Conservation (phyloP, 768 basidiomycete genomes). For the Pleurotus giganteus region DNA sequence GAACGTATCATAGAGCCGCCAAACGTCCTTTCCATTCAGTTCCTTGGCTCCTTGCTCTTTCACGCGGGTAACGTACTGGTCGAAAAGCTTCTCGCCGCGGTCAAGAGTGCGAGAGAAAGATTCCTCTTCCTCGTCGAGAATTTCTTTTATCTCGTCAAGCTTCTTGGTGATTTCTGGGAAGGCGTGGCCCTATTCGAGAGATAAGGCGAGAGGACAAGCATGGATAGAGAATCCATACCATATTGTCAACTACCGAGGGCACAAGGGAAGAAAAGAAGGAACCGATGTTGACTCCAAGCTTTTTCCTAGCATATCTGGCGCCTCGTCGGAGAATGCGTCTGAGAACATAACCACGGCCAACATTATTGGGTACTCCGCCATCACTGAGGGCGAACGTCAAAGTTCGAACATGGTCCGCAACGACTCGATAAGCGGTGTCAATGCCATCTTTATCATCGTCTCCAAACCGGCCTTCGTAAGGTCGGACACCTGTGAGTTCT, state of each 20-base stretch:
- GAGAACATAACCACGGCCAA: conserved; percentile 96
- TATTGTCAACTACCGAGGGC: conserved; percentile 84
- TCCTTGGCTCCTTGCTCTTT: conserved; percentile 57
- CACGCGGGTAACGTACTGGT: conserved; percentile 76
- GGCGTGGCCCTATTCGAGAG: conserved; percentile 57
- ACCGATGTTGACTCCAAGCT: conserved; percentile 88
- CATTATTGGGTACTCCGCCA: conserved; percentile 94
- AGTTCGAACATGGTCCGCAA: conserved; percentile 95
- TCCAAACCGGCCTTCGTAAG: conserved; percentile 90
- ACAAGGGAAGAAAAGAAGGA: conserved; percentile 92
- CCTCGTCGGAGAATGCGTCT: conserved; percentile 91
- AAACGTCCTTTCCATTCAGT: conserved; percentile 90
- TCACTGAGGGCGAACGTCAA: conserved; percentile 95
- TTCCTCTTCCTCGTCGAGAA: conserved; percentile 95
- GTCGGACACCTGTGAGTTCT: conserved; percentile 82
- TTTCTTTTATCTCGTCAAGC: conserved; percentile 83
- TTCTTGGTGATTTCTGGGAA: conserved; percentile 94
- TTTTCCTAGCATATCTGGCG: conserved; percentile 94
- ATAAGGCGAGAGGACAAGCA: neutral
- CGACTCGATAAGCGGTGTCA: conserved; percentile 96
- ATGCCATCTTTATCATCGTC: conserved; percentile 94
- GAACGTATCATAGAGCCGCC: conserved; percentile 97
- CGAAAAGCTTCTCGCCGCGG: conserved; percentile 94
- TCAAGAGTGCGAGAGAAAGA: conserved; percentile 97
- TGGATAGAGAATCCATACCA: conserved; percentile 49